Evolutionary conservation across 768 basidiomycete genomes (phyloP), one percentile per base, ranked within the genome.

Genomic region (Psilocybe sp.): DNA sequence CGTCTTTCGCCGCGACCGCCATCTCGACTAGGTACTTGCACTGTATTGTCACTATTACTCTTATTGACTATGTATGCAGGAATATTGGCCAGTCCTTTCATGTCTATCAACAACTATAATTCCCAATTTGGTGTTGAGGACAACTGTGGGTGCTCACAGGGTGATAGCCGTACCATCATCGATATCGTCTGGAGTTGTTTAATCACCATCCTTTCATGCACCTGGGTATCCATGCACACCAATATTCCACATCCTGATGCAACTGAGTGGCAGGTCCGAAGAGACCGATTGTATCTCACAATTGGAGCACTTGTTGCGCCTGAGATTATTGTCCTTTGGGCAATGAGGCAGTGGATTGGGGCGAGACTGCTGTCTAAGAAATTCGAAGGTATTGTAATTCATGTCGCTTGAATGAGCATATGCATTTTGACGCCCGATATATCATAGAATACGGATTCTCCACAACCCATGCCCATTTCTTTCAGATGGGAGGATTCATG

Each of bases 281-380:
- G 47, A 12, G 35, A 36, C n/a, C 40, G 55, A 2, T 36, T 52
- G 4, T 48, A 52, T 16, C 40, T 53, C 9, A 56, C 53, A 52
- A 34, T 56, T 34, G 52, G 52, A 42, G 44, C 55, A 7, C 47
- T 56, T 32, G 37, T 59, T 18, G 53, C 55, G 5, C 60, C 60
- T 1, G 60, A 61, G 38, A 52, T 58, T 43, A 51, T 61, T 13
- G 55, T 58, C 11, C 44, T 55, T 15, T 61, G 57, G 57, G 60
- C 60, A 11, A 49, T 49, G 18, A 44, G 57, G 36, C 60, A 61
- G 37, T 61, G 55, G 57, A 14, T 52, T 11, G 56, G 43, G 3
- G 58, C 63, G 13, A 23, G 28, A 9, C 34, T 40, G 12, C n/a
- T 54, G 7, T 32, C 41, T 3, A 41, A 7, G 9, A 6, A 15